Evolutionary conservation across 768 basidiomycete genomes (phyloP), one percentile per base, ranked within the genome.

Genomic region (Plicaturopsis crispa): DNA sequence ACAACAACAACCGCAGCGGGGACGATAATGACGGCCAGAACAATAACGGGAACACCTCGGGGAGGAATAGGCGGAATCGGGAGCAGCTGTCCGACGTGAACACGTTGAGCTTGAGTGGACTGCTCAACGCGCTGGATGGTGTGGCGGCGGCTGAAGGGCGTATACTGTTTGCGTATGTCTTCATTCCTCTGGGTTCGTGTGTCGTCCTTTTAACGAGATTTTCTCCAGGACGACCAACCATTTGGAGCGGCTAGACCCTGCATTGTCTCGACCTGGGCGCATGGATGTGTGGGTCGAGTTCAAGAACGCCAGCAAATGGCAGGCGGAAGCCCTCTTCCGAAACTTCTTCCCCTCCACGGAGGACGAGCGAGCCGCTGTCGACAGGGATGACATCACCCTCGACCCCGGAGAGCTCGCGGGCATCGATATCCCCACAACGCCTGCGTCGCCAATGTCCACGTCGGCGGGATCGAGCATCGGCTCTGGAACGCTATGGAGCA

Each of bases 241-340:
- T 52, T 67, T 91, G n/a, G 87, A 92, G 50, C 76, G 83, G 23
- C 73, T 94, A 1, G 91, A 94, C 49, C 86, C 89, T 4, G 91
- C 91, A 0, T 75, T 94, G 8, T 85, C 81, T n/a, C 81, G 91
- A 38, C 88, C 91, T 4, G 91, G 91, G 13, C 82, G 85, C 20
- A 86, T 88, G 84, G 91, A 93, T 51, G 85, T 94, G 6, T 88
- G 86, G 80, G 73, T 93, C 33, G 85, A 90, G 57, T 93, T 93
- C 67, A 84, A 80, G 66, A 80, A 85, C 44, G 83, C 90, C 23
- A 82, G 78, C 43, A 80, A 80, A 47, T 81, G 80, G 75, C 88
- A 92, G 54, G 86, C 86, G 1, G 84, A 90, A 57, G 78, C 77
- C 16, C 69, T 91, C 30, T 91, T 89, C 76, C 75, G 82, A 44